Conservation (phyloP, 202 grass and related monocot genomes). For the Digitaria exilis region DNA sequence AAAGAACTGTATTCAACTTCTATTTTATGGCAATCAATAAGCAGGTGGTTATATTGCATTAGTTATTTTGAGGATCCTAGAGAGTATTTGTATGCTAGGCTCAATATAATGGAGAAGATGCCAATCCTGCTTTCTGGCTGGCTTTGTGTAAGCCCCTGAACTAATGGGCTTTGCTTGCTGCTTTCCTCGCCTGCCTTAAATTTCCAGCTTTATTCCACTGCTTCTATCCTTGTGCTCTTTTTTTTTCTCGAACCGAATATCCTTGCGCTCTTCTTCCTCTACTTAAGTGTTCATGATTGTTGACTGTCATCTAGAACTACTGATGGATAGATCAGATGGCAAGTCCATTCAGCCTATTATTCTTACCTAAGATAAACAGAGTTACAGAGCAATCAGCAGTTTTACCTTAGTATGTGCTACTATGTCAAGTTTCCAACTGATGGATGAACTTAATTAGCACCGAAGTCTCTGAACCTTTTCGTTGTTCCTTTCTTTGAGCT, state of each 20-base stretch:
- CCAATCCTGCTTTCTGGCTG: conserved; percentile 27
- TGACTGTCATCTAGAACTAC: conserved; percentile 30
- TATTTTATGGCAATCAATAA: conserved; percentile 27
- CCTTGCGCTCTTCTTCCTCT: conserved; percentile 26
- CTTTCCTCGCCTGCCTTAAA: conserved; percentile 35
- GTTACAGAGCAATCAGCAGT: conserved; percentile 29
- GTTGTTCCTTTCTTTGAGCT: conserved; percentile 15
- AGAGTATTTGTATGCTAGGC: conserved; percentile 9
- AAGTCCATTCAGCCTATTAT: conserved; percentile 33
- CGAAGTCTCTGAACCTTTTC: conserved; percentile 1
- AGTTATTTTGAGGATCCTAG: conserved; percentile 6
- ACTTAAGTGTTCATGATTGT: conserved; percentile 28
- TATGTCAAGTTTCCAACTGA: not conserved
- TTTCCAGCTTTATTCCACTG: conserved; percentile 42
- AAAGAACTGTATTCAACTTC: conserved; percentile 30
- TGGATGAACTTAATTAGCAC: conserved; percentile 3
- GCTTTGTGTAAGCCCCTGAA: conserved; percentile 39
- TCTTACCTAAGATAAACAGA: conserved; percentile 40
- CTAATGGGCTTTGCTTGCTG: conserved; percentile 36
- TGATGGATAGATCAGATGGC: conserved; percentile 29
- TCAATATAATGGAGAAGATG: conserved; percentile 30
- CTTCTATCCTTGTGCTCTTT: no score
- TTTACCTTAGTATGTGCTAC: conserved; percentile 20
- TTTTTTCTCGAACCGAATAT: no score
- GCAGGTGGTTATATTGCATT: conserved; percentile 15